Evolutionary conservation across 768 basidiomycete genomes (phyloP), one percentile per base, ranked within the genome.

Genomic region (Suillus brevipes): DNA sequence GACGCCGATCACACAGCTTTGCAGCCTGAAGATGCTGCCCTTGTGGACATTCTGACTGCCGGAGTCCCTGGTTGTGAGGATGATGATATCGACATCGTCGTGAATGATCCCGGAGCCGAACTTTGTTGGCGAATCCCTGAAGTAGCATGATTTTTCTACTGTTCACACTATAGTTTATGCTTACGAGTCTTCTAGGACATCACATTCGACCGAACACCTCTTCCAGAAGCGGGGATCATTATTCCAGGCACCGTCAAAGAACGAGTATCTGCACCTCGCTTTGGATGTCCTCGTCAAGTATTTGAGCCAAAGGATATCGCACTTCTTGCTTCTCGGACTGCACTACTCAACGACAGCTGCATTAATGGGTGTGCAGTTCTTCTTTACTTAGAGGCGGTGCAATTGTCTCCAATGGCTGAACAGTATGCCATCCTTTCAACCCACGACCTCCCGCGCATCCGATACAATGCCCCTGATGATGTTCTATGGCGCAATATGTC

Each of bases 401-500:
- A 52, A 9, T 14, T 28, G 6, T 38, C 43, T 23, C 34, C 23
- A 3, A 14, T 60, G 10, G 34, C 9, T 20, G 18, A 45, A 12
- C 66, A 28, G 20, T 58, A 42, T 49, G 61, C 62, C 2, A 60
- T 68, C 18, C 50, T 68, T 25, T 66, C 57, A 3, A 60, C 52
- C 10, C 59, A 64, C 6, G 58, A 60, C 31, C 64, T 68, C 40
- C 20, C 43, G 0, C 13, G 37, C 63, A 50, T 38, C 10, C 18
- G 20, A 9, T 56, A 63, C 25, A 62, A 57, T 49, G 43, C 42
- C 4, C 14, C 53, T 12, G 52, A 67, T 28, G 16, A 37, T 0
- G 64, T 71, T 0, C 16, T 80, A 0, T 79, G 77, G 77, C 40
- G 61, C 0, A 42, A 58, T 0, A 63, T 65, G 0, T 18, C 25